Evolutionary conservation across 495 filamentous ascomycete species (phyloP).

Genomic region (Neurospora sp.): DNA sequence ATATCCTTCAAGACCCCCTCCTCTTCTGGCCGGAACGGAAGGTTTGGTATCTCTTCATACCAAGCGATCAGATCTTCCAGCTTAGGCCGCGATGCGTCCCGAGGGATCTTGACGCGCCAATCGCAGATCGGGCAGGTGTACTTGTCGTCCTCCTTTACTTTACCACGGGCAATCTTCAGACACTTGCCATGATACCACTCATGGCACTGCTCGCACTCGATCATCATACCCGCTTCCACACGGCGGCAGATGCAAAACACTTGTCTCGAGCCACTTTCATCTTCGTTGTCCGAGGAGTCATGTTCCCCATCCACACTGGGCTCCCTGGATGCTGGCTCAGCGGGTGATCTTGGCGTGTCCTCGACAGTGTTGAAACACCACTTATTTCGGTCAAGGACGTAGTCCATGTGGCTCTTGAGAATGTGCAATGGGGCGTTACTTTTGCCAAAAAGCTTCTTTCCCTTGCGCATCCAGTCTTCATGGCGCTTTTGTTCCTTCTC

Average conservation of each 20-base stretch:
- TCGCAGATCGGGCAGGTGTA: slow-evolving; percentile 99
- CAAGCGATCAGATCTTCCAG: slow-evolving; percentile 83
- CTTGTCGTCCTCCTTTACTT: slow-evolving; percentile 96
- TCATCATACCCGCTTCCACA: slow-evolving; percentile 96
- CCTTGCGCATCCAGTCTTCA: slow-evolving; percentile 98
- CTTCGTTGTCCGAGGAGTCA: slow-evolving; percentile 20
- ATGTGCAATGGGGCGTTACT: slow-evolving; percentile 96
- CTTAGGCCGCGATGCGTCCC: slow-evolving; percentile 94
- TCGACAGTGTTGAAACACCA: slow-evolving; percentile 82
- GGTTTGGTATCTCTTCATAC: slow-evolving; percentile 69
- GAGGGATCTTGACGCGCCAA: slow-evolving; percentile 93
- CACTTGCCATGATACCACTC: slow-evolving; percentile 99
- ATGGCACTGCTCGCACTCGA: slow-evolving; percentile 95
- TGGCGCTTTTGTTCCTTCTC: slow-evolving; percentile 93
- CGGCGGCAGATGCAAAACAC: slow-evolving; percentile 96
- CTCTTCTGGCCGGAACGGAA: slow-evolving; percentile 96
- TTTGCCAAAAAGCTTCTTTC: slow-evolving; percentile 98
- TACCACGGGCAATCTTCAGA: slow-evolving; percentile 93
- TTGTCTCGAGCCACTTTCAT: slow-evolving; percentile 32
- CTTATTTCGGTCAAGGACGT: slow-evolving; percentile 76
- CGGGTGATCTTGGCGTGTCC: slow-evolving; percentile 79
- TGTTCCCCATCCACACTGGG: slow-evolving; percentile 60
- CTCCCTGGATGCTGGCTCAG: slow-evolving; percentile 84
- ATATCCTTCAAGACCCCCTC: slow-evolving; percentile 77
- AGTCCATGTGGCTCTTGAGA: slow-evolving; percentile 84